Evolutionary conservation across 768 basidiomycete genomes (phyloP).

Genomic region (Dacryopinax spathularia): DNA sequence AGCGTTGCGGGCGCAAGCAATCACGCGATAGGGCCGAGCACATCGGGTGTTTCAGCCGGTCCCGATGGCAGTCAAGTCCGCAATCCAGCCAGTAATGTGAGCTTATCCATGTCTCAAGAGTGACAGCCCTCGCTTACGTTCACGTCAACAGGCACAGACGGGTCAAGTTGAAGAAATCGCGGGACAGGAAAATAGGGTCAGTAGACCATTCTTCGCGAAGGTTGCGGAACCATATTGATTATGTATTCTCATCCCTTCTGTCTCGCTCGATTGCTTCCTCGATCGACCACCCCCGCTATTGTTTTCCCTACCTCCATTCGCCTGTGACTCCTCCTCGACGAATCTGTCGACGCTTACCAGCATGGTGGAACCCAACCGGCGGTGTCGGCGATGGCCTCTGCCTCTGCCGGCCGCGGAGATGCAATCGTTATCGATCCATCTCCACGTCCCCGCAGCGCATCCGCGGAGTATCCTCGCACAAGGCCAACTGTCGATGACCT

Average conservation of each 20-base stretch:
- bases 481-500: slow-evolving; percentile 1
- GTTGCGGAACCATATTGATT: neutral
- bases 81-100: neutral
- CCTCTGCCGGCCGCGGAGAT: neutral
- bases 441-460: neutral
- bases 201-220: neutral
- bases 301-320: neutral
- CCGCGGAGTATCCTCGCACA: neutral
- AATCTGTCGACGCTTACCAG: neutral
- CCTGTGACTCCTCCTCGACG: neutral
- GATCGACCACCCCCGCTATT: neutral
- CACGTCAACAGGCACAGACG: neutral
- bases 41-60: neutral
- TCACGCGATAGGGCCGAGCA: neutral
- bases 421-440: neutral
- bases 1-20: neutral
- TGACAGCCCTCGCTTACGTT: neutral
- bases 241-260: neutral
- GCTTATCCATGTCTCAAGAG: neutral
- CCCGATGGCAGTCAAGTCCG: neutral
- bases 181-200: neutral
- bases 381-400: neutral
- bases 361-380: neutral
- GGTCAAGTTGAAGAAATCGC: neutral
- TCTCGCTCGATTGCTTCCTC: neutral